Evolutionary conservation across 2,329 filamentous ascomycete genomes (phyloP).

Genomic region (Neofusicoccum ribis): DNA sequence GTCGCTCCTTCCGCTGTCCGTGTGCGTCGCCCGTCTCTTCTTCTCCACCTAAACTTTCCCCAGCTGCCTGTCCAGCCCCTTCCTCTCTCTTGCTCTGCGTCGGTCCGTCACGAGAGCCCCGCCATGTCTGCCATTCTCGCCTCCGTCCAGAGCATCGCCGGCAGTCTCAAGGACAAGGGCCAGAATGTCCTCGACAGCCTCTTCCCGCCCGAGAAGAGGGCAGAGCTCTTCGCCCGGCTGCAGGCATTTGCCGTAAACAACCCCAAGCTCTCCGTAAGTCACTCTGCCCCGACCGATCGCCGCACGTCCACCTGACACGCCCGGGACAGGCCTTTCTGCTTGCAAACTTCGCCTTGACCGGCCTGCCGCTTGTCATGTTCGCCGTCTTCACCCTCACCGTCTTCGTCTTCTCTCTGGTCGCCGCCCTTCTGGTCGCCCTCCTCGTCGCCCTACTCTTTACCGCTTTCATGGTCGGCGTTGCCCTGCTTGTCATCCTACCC

Average conservation of each 20-base stretch:
- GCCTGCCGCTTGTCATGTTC: slow-evolving; percentile 70
- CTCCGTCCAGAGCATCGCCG: slow-evolving; percentile 26
- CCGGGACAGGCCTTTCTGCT: slow-evolving; percentile 63
- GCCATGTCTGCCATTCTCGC: slow-evolving; percentile 31
- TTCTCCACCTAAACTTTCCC: neutral
- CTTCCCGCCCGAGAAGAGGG: slow-evolving; percentile 62
- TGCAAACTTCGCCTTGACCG: slow-evolving; percentile 64
- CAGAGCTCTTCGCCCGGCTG: slow-evolving; percentile 55
- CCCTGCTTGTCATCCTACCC: slow-evolving; percentile 67
- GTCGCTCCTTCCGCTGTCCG: neutral
- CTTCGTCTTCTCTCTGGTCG: slow-evolving; percentile 61
- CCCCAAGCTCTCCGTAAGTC: slow-evolving; percentile 68
- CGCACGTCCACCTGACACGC: slow-evolving; percentile 18
- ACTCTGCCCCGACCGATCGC: neutral
- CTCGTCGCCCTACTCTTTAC: slow-evolving; percentile 60
- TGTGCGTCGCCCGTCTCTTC: neutral
- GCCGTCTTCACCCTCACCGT: slow-evolving; percentile 63
- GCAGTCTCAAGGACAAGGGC: slow-evolving; percentile 26
- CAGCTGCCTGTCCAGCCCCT: neutral
- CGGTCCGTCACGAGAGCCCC: neutral
- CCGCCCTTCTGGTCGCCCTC: slow-evolving; percentile 56
- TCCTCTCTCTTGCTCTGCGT: neutral
- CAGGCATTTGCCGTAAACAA: slow-evolving; percentile 61
- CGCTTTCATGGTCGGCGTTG: slow-evolving; percentile 67
- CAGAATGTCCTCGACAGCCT: slow-evolving; percentile 49